Evolutionary conservation across 768 basidiomycete genomes (phyloP).

Genomic region (Candolleomyces eurysporus): DNA sequence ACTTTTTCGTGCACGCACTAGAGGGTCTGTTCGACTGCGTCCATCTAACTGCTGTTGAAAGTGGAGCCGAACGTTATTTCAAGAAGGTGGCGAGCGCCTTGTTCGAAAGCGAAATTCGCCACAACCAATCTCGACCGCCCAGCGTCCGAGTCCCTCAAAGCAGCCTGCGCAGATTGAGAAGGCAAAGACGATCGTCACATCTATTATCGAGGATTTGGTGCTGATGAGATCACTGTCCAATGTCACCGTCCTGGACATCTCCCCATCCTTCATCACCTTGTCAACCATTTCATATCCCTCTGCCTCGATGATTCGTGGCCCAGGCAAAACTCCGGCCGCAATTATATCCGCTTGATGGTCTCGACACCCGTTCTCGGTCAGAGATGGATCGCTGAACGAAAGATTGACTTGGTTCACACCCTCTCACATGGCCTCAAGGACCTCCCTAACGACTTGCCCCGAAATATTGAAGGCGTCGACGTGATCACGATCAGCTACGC

Average conservation of each 20-base stretch:
- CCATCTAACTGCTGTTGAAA: constrained; percentile 64
- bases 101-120: constrained; percentile 73
- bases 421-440: constrained; percentile 92
- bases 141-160: constrained; percentile 54
- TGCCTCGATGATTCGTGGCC: constrained; percentile 92
- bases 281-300: constrained; percentile 77
- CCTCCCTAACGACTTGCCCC: constrained; percentile 85
- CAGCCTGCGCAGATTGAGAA: constrained; percentile 52
- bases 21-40: constrained; percentile 80
- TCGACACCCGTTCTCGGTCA: constrained; percentile 68
- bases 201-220: constrained; percentile 68
- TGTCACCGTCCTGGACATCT: constrained; percentile 55
- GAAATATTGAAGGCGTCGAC: constrained; percentile 72
- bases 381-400: constrained; percentile 81
- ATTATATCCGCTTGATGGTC: constrained; percentile 80
- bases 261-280: constrained; percentile 75
- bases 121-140: constrained; percentile 51
- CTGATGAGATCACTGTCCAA: constrained; percentile 46
- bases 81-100: constrained; percentile 66
- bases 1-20: constrained; percentile 65
- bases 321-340: constrained; percentile 85
- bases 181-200: constrained; percentile 57
- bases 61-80: constrained; percentile 68
- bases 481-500: constrained; percentile 63
- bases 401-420: constrained; percentile 87